A percentile compares a stretch with the other conserved stretches of the same genome.
These are phyloP conservation scores for Chlorencoelia australis DNA, from an alignment of 2,329 filamentous ascomycete species.

Conservation along the genomic window DNA sequence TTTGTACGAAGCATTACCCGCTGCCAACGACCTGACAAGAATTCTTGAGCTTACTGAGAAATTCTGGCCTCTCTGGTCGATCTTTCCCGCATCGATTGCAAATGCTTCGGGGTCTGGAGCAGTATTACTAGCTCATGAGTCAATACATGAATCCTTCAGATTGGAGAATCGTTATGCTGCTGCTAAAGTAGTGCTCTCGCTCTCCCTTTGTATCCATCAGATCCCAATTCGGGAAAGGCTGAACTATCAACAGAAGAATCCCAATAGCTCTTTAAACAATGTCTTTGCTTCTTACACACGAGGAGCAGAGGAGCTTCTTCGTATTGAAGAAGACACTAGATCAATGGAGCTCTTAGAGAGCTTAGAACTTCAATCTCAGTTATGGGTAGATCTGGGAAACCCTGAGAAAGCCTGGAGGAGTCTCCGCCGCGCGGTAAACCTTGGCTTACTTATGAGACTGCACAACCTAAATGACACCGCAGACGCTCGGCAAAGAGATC, in stretches of 20 bases:
- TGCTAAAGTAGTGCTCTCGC: constrained; percentile 34
- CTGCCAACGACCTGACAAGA: constrained; percentile 8
- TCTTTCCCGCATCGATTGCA: constrained; percentile 5
- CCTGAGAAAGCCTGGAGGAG: constrained; percentile 44
- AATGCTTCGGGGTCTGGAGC: not conserved
- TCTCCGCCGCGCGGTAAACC: constrained; percentile 39
- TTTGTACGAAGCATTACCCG: constrained; percentile 4
- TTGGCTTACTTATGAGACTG: constrained; percentile 41
- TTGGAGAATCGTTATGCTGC: constrained; percentile 23
- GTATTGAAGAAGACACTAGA: constrained; percentile 38
- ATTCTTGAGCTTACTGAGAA: constrained; percentile 18
- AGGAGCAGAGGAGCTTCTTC: constrained; percentile 35
- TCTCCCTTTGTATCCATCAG: constrained; percentile 34
- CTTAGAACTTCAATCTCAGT: constrained; percentile 39
- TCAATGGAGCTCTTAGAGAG: constrained; percentile 44
- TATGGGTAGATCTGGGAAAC: constrained; percentile 43
- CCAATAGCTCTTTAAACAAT: constrained; percentile 32
- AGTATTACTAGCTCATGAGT: too few relatives aligned
- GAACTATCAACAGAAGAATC: too few relatives aligned
- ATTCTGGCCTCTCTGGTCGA: constrained; percentile 22
- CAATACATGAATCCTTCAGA: too few relatives aligned
- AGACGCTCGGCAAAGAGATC: constrained; percentile 25
- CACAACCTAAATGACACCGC: constrained; percentile 27
- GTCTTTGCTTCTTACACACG: constrained; percentile 37
- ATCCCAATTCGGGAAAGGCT: too few relatives aligned